Base-by-base conservation (phyloP, 352 stramenopile genomes). In the Aphanomyces euteiches region DNA sequence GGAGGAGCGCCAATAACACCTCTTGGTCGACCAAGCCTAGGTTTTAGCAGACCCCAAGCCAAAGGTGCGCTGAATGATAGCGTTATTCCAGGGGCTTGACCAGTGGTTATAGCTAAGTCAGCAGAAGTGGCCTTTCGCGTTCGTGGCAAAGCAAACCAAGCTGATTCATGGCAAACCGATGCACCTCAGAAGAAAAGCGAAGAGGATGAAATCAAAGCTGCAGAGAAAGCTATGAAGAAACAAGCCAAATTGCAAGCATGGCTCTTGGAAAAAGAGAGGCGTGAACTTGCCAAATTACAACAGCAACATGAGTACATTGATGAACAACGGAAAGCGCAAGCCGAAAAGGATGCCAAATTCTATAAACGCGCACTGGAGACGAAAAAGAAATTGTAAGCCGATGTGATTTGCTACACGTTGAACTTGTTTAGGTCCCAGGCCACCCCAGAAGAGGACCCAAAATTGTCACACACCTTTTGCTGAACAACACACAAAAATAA, bases 171-270 rank as follows among this genome's bases (percentile, higher is more conserved):
- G 5, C 53, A 50, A 40, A 74, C 39, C 0, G 72, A 76, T 41
- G 72, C 67, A 43, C 56, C 67, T 7, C 61, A 41, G 17, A 66
- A 45, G 40, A 69, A 37, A 4, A 77, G 57, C n/a, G 69, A 74
- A 12, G 77, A 83, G 15, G 73, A 72, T 43, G 65, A 75, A 7
- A 74, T 61, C 56, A 36, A 74, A 67, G 64, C 73, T 38, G 65
- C 69, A 10, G 73, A 79, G 54, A 91, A 94, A 53, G 88, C 88
- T 15, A 94, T 96, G 66, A 87, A 93, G 68, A 96, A 96, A 77
- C 88, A 97, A 63, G 83, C 87, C 3, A 95, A 95, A 56, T 72
- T 97, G 36, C 88, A 96, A 57, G 90, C 86, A 40, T 97, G 89
- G 89, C 76, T 96, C 19, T 78, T 93, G 15, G 84, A 96, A 63